Conservation (phyloP, 768 basidiomycete species). For the Suillus cothurnatus region DNA sequence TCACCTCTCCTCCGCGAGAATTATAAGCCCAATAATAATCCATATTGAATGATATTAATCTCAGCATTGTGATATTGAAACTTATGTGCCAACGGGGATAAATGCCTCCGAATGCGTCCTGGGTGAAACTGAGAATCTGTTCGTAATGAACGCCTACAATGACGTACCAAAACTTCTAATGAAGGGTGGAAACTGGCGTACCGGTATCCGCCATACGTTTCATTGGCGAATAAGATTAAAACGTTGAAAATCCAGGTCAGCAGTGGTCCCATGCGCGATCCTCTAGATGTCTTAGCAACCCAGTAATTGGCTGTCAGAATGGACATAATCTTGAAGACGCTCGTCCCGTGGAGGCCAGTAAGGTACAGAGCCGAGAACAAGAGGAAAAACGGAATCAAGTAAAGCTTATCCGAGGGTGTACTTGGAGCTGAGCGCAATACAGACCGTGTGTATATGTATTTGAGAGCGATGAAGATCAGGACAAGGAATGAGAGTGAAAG, state of each 20-base stretch:
- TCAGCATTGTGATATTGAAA: conserved; percentile 96
- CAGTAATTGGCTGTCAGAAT: conserved; percentile 74
- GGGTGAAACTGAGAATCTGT: conserved; percentile 9
- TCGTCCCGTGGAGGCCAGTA: conserved; percentile 77
- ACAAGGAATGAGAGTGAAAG: conserved; percentile 56
- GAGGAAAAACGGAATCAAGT: conserved; percentile 60
- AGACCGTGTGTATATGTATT: conserved; percentile 48
- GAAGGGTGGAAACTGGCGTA: conserved; percentile 58
- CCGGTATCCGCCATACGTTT: conserved; percentile 71
- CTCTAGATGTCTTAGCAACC: conserved; percentile 51
- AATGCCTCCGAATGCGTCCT: conserved; percentile 73
- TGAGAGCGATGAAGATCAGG: conserved; percentile 55
- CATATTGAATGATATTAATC: conserved; percentile 90
- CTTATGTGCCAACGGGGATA: conserved; percentile 91
- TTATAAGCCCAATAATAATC: conserved; percentile 87
- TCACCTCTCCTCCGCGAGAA: conserved; percentile 44
- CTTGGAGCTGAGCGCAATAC: conserved; percentile 23
- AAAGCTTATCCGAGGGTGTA: conserved; percentile 30
- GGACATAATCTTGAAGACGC: conserved; percentile 71
- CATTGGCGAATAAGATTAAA: conserved; percentile 73
- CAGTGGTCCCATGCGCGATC: conserved; percentile 48
- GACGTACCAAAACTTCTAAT: conserved; percentile 63
- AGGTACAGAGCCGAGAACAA: conserved; percentile 67
- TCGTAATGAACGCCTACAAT: not conserved
- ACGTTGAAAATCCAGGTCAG: conserved; percentile 81